phyloP scores from a whole-genome alignment of 129 eudicot species.

The Saposhnikovia divaricata region DNA sequence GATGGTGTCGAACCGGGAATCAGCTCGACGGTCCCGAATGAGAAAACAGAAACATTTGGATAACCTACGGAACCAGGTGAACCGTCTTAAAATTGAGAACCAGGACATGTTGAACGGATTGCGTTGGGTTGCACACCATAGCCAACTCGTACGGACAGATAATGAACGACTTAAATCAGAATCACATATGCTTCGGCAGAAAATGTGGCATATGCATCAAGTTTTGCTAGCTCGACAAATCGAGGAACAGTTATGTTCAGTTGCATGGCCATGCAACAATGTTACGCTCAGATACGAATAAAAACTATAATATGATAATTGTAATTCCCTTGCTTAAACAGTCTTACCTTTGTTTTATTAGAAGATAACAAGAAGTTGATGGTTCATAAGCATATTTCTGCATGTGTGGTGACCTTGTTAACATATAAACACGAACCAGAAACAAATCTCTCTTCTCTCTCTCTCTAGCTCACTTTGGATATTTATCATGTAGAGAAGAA shows the following conservation, averaged over 20 bases:
- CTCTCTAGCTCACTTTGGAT: not conserved
- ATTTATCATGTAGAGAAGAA: not conserved
- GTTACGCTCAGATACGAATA: slow-evolving; percentile 32
- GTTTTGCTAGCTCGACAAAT: slow-evolving; percentile 54
- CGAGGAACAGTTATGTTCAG: slow-evolving; percentile 33
- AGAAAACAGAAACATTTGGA: slow-evolving; percentile 79
- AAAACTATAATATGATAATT: slow-evolving; percentile 8
- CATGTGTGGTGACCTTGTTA: not conserved
- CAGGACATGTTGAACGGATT: slow-evolving; percentile 61
- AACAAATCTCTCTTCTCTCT: too few relatives aligned
- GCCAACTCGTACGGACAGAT: slow-evolving; percentile 37
- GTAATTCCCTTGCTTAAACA: not conserved
- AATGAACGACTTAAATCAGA: slow-evolving; percentile 59
- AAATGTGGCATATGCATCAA: slow-evolving; percentile 53
- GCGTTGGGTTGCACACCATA: slow-evolving; percentile 35
- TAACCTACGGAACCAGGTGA: slow-evolving; percentile 53
- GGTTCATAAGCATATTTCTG: not conserved
- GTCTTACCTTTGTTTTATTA: not conserved
- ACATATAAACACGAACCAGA: not conserved
- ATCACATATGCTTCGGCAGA: slow-evolving; percentile 44
- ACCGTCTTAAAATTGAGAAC: slow-evolving; percentile 49
- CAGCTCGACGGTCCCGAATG: slow-evolving; percentile 86
- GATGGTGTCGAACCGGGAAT: slow-evolving; percentile 90
- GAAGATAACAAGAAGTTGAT: not conserved
- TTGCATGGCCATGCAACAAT: slow-evolving; percentile 59